Evolutionary conservation across 768 basidiomycete species (phyloP).

Genomic region (Suillus alpinus): DNA sequence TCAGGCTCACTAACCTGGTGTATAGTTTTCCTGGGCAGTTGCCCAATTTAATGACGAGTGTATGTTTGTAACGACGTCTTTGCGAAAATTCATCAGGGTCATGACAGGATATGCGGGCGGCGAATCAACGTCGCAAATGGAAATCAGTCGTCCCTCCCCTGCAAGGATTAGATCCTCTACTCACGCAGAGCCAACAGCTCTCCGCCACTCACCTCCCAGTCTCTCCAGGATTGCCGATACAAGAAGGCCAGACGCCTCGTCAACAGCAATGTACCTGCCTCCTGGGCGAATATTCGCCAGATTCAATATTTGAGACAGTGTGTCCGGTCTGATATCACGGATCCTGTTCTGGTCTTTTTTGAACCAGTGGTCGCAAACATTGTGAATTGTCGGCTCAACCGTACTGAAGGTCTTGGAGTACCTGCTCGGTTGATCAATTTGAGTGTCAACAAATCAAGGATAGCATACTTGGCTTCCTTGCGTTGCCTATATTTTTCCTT

Average conservation of each 20-base stretch:
- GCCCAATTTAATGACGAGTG: conserved; percentile 87
- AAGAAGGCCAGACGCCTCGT: conserved; percentile 88
- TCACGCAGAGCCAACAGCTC: neutral
- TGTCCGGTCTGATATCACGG: conserved; percentile 82
- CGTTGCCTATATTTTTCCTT: conserved; percentile 98
- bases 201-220: conserved; percentile 62
- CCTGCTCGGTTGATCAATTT: conserved; percentile 38
- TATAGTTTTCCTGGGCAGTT: conserved; percentile 75
- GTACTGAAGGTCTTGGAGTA: conserved; percentile 86
- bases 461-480: conserved; percentile 89
- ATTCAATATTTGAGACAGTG: conserved; percentile 84
- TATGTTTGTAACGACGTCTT: conserved; percentile 47
- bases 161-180: neutral
- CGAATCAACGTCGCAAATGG: conserved; percentile 86
- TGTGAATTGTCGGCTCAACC: conserved; percentile 82
- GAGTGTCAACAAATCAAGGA: neutral
- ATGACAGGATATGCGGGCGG: conserved; percentile 89
- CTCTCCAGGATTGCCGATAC: conserved; percentile 84
- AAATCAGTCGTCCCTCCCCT: conserved; percentile 81
- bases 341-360: conserved; percentile 78
- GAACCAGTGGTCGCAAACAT: conserved; percentile 89
- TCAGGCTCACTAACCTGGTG: conserved; percentile 46
- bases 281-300: conserved; percentile 82
- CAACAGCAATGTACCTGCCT: conserved; percentile 84
- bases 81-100: conserved; percentile 81